phyloP scores from a whole-genome alignment of 2,329 filamentous ascomycete genomes.

The Beauveria caledonica region DNA sequence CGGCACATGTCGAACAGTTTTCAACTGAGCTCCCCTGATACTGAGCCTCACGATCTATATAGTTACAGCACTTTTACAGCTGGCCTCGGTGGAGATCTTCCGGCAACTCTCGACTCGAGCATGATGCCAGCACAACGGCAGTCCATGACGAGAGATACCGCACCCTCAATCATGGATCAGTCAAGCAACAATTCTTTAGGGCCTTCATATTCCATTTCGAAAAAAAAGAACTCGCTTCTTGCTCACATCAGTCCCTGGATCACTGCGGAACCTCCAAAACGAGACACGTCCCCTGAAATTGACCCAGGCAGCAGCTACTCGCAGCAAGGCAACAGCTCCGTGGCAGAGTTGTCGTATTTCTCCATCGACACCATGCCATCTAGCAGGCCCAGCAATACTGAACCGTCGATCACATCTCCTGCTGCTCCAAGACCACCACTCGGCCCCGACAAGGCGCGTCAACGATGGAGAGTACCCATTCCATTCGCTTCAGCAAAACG shows the following conservation, averaged over 20 bases:
- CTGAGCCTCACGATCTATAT: background rate
- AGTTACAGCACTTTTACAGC: constrained; percentile 3
- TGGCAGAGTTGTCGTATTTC: background rate
- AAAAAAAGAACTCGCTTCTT: background rate
- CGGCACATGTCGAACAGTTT: constrained; percentile 28
- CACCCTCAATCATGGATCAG: background rate
- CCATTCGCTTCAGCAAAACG: constrained; percentile 20
- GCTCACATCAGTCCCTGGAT: constrained; percentile 4
- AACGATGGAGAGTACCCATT: constrained; percentile 23
- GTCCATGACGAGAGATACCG: background rate
- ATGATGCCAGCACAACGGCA: background rate
- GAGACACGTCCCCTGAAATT: constrained; percentile 1
- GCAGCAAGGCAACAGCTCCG: background rate
- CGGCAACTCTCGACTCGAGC: background rate
- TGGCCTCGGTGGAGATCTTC: background rate
- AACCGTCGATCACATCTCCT: background rate
- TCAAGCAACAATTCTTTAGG: constrained; percentile 8
- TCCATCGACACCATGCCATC: background rate
- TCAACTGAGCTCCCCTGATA: constrained; percentile 21
- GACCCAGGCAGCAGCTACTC: constrained; percentile 5
- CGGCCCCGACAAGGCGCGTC: constrained; percentile 19
- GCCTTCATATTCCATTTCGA: background rate
- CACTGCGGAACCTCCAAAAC: background rate
- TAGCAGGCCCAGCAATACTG: background rate
- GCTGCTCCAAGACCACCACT: background rate